Base-by-base conservation (phyloP, 129 eudicot genomes). In the Saussurea involucrata region DNA sequence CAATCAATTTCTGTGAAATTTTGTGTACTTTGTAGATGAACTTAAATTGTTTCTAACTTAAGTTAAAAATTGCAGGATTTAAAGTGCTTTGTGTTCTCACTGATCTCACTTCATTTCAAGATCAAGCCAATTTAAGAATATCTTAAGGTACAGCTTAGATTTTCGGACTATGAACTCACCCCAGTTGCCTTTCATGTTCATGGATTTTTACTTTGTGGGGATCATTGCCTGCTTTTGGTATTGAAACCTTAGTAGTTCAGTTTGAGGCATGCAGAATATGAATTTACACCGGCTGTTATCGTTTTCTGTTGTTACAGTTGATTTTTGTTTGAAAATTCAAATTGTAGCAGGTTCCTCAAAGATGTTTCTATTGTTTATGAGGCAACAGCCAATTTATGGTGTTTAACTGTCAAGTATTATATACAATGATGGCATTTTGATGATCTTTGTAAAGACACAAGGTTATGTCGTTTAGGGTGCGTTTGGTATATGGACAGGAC, bases 21-120 rank as follows among this genome's bases (percentile, higher is more conserved):
- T 53, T 53, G 22, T 53, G n/a, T 53, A 4, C 2, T 53, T 53
- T 6, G 21, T 53, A 53, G 61, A 53, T 46, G 58, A 3, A 1
- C 58, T 13, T 46, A 46, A 1, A 46, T 15, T 15, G 58, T 6
- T 53, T n/a, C 61, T 53, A 53, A 53, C 61, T 53, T n/a, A 18
- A 53, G 1, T 53, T 53, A 17, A 53, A 53, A 4, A 24, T 73
- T 85, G 87, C 96, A 90, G 96, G 96, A 90, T 69, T 75, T 90
- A 77, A 90, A 90, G 87, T 90, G 92, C 69, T 90, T 90, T 32
- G 96, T 87, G 65, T 90, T 90, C 86, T 87, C 95, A 4, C 86
- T 87, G 15, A 89, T 89, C 76, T 85, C 89, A n/a, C 85, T 89
- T 63, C 96, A 90, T 82, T 90, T 90, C 88, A 90, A 90, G 82